Conservation (phyloP, 1,284 basidiomycete species). For the Cryptococcus floricola region DNA sequence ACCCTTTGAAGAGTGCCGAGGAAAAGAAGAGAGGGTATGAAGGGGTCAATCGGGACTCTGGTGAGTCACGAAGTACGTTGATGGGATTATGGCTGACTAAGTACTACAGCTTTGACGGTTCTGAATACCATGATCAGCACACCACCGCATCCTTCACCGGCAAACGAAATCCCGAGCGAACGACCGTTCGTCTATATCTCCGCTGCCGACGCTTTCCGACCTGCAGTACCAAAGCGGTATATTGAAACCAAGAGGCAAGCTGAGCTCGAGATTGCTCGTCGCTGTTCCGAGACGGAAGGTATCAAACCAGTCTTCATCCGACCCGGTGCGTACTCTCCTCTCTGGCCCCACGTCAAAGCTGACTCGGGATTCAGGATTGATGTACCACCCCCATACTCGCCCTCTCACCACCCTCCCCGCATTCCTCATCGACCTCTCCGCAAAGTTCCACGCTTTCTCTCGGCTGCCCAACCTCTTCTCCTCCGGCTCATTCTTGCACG, state of each 20-base stretch:
- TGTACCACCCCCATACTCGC: conserved; percentile 90
- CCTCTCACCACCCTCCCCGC: conserved; percentile 84
- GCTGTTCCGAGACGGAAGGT: conserved; percentile 17
- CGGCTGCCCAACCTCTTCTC: conserved; percentile 57
- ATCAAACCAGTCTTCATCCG: conserved; percentile 71
- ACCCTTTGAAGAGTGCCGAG: conserved; percentile 59
- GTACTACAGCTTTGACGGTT: conserved; percentile 61
- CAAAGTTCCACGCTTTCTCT: conserved; percentile 58
- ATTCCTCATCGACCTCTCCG: conserved; percentile 74
- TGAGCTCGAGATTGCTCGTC: conserved; percentile 59
- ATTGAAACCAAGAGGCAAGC: conserved; percentile 88
- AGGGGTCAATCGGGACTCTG: conserved; percentile 80
- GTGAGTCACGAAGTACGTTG: conserved; percentile 53
- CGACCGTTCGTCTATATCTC: conserved; percentile 80
- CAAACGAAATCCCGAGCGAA: conserved; percentile 10
- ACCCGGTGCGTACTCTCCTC: conserved; percentile 62
- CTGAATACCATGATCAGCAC: conserved; percentile 63
- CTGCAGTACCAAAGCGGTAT: conserved; percentile 77
- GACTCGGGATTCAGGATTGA: conserved; percentile 61
- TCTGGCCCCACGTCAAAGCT: neutral
- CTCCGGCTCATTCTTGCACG: conserved; percentile 40
- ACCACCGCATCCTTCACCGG: conserved; percentile 14
- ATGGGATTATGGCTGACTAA: neutral
- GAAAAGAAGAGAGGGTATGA: conserved; percentile 61
- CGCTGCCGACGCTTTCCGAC: conserved; percentile 87